Evolutionary conservation across 805 yeast genomes (phyloP).

Genomic region (Wickerhamomyces subpelliculosus): DNA sequence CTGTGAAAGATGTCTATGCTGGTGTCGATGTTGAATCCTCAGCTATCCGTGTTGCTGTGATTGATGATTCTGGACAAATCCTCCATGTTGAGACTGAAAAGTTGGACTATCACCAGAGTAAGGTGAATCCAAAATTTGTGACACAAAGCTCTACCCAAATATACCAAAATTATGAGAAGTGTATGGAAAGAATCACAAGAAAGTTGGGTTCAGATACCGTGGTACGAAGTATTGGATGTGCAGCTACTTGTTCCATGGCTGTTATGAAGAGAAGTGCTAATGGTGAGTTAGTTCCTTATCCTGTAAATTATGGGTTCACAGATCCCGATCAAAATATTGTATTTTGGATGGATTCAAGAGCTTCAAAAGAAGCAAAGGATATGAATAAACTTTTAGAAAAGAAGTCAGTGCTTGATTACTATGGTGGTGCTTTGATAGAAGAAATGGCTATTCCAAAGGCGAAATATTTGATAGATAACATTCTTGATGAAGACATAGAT

Average conservation of each 20-base stretch:
- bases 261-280: slow-evolving; percentile 26
- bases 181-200: slow-evolving; percentile 13
- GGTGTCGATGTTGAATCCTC: slow-evolving; percentile 51
- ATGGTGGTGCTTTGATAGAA: slow-evolving; percentile 43
- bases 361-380: slow-evolving; percentile 27
- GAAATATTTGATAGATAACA: slow-evolving; percentile 28
- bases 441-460: slow-evolving; percentile 56
- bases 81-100: slow-evolving; percentile 8
- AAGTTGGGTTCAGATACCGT: background rate
- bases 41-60: slow-evolving; percentile 35
- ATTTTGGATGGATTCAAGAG: slow-evolving; percentile 55
- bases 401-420: slow-evolving; percentile 14
- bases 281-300: slow-evolving; percentile 21
- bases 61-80: slow-evolving; percentile 14
- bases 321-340: slow-evolving; percentile 33
- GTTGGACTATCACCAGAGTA: slow-evolving; percentile 18
- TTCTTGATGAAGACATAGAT: slow-evolving; percentile 13
- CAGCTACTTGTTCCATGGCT: slow-evolving; percentile 58
- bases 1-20: background rate
- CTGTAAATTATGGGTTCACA: slow-evolving; percentile 23
- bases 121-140: slow-evolving; percentile 14
- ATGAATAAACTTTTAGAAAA: slow-evolving; percentile 11
- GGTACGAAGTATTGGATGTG: slow-evolving; percentile 29
- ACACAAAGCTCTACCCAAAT: slow-evolving; percentile 40
- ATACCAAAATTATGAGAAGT: slow-evolving; percentile 22